These are phyloP conservation scores for Microglena sp. DNA, from an alignment of 139 green algal genomes.

Conservation along the genomic window DNA sequence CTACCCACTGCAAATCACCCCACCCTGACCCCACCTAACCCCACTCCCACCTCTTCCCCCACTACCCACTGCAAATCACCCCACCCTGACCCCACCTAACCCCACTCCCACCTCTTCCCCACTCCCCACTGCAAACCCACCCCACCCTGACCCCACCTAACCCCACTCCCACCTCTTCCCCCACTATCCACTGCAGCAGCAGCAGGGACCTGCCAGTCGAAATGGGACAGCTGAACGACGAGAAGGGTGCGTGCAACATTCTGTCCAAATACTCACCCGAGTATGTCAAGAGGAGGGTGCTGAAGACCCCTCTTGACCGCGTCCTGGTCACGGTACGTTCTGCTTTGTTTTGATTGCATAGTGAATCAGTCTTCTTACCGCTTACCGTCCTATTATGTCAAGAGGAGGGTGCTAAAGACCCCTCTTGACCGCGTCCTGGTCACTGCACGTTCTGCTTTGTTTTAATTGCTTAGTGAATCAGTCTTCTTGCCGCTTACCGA, in stretches of 20 bases:
- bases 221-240: neutral
- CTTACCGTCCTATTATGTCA: neutral
- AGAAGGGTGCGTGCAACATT: constrained; percentile 27
- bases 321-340: constrained; percentile 21
- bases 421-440: constrained; percentile 19
- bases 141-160: neutral
- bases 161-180: neutral
- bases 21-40: too few relatives aligned
- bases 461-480: neutral
- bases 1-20: too few relatives aligned
- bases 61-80: too few relatives aligned
- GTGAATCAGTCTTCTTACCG: neutral
- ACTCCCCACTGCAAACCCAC: neutral
- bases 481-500: neutral
- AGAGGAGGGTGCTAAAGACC: neutral
- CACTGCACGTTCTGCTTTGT: constrained; percentile 11
- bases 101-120: too few relatives aligned
- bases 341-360: neutral
- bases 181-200: neutral
- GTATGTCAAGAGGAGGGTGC: constrained; percentile 29
- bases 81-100: too few relatives aligned
- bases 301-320: constrained; percentile 21
- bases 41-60: too few relatives aligned
- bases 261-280: constrained; percentile 34
- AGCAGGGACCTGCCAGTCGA: neutral